Conservation (phyloP, 371 early-diverging fungal species). For the Mucor saturninus region DNA sequence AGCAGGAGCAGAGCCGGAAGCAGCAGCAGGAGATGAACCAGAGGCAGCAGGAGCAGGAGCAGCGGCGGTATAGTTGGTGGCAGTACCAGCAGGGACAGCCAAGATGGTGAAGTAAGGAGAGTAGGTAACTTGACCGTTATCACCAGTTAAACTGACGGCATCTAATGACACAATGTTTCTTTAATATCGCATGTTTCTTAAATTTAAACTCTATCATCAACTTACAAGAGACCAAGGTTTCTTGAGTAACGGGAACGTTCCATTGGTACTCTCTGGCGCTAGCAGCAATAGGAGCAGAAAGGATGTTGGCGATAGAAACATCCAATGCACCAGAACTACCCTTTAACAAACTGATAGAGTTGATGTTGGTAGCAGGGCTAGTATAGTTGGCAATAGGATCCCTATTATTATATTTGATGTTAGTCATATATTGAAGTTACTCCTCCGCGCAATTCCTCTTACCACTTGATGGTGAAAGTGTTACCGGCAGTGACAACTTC, state of each 20-base stretch:
- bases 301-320: conserved; percentile 24
- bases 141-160: conserved; percentile 36
- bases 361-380: conserved; percentile 22
- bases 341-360: conserved; percentile 35
- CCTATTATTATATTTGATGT: conserved; percentile 15
- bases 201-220: not conserved
- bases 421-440: too few species aligned
- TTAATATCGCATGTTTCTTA: not conserved
- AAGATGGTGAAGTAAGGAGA: conserved; percentile 49
- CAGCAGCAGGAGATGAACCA: not conserved
- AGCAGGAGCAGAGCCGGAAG: conserved; percentile 13
- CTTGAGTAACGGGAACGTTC: conserved; percentile 34
- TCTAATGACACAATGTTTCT: conserved; percentile 23
- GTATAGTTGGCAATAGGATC: conserved; percentile 21
- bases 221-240: conserved; percentile 39
- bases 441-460: not conserved
- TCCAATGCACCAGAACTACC: conserved; percentile 37
- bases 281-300: conserved; percentile 31
- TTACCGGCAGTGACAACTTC: conserved; percentile 37
- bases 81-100: conserved; percentile 22
- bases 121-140: conserved; percentile 36
- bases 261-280: conserved; percentile 30
- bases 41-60: conserved; percentile 2
- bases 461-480: conserved; percentile 39
- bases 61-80: conserved; percentile 15